Evolutionary conservation across 306 rosid genomes (phyloP), one percentile per base, ranked within the genome.

Genomic region (Citrullus mucosospermus): DNA sequence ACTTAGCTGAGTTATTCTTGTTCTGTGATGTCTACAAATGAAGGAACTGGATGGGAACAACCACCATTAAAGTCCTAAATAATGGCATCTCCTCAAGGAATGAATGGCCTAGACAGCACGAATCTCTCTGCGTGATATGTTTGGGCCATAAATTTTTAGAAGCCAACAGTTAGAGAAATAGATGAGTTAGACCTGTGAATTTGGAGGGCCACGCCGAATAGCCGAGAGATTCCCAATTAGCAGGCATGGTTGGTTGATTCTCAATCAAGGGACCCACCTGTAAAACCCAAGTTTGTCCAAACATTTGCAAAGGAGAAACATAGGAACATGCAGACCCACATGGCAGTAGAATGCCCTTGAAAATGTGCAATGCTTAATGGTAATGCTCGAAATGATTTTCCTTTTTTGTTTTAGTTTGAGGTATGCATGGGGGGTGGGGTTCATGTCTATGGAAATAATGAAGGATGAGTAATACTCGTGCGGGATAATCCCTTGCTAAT

Each of bases 231-330:
- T 74, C 63, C 63, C 78, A 34, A 66, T 74, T 8, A 74, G 78
- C 63, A 74, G 28, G 78, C 32, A 53, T 53, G 78, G 62, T 53
- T 74, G 32, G 62, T 51, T 6, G 25, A 38, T 74, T 74, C 48
- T 16, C 78, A 54, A 74, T 51, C 62, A 17, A 6, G 44, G 78
- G 78, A 34, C 63, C 78, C 78, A 74, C 78, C 78, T 74, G 63
- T 74, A 74, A 74, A 74, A 74, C 78, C 78, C 50, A 17, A 74
- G 62, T 74, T 74, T 74, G 78, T 74, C 78, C 78, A 30, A 53
- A 74, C 78, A 74, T 53, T 73, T 74, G 48, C 62, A 51, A 16
- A 74, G 63, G 48, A 74, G 63, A 54, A 74, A 74, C 78, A 74
- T 54, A 74, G 78, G 50, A 53, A 74, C 78, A 74, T 74, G 78